Conservation (phyloP, 345 rosid genomes). For the Citrus unshiu region DNA sequence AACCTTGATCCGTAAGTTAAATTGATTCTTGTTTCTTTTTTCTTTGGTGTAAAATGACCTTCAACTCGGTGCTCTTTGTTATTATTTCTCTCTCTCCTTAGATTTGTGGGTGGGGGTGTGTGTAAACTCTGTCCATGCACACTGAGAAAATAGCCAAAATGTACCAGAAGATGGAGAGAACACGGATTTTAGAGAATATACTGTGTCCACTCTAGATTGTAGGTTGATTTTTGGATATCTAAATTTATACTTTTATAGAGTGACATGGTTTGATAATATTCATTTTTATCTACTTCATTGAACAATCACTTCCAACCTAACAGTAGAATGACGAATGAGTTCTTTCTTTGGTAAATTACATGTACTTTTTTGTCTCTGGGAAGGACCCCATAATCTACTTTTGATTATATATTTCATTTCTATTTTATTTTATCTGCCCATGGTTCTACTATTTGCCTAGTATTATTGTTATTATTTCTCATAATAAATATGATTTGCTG, state of each 20-base stretch:
- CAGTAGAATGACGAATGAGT: neutral
- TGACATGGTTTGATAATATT: neutral
- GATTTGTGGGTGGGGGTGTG: no score
- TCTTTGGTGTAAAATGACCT: neutral
- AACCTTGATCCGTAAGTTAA: slow-evolving; percentile 55
- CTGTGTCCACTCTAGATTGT: neutral
- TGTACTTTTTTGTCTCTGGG: neutral
- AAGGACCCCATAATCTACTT: neutral
- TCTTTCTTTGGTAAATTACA: neutral
- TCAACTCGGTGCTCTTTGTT: neutral
- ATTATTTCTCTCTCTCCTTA: no score
- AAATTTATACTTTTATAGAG: neutral
- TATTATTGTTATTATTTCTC: neutral
- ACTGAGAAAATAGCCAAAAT: neutral
- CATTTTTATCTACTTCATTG: neutral
- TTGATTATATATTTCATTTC: neutral
- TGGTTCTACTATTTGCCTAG: neutral
- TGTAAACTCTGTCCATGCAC: neutral
- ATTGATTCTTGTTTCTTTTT: slow-evolving; percentile 7
- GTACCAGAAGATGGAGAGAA: neutral
- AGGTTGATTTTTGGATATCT: neutral
- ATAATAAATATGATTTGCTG: neutral
- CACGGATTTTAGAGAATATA: neutral
- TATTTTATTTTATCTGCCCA: neutral
- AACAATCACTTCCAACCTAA: neutral